Conservation (phyloP, 805 yeast genomes). For the Danielia reshetovae region DNA sequence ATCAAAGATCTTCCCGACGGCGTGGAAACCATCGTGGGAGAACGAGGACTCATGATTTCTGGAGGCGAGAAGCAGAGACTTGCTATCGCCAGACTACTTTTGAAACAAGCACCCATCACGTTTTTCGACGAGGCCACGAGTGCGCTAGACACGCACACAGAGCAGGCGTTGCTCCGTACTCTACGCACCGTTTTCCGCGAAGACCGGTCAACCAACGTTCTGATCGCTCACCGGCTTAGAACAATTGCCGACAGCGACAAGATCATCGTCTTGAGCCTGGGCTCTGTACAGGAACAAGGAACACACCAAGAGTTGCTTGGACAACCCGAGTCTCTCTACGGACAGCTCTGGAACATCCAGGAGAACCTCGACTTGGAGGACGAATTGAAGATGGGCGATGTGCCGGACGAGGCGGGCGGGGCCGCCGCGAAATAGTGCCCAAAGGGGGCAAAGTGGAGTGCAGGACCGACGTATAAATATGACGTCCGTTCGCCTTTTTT, state of each 20-base stretch:
- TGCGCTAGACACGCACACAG: constrained; percentile 95
- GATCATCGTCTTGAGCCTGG: constrained; percentile 80
- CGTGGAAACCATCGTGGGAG: constrained; percentile 84
- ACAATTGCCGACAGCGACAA: constrained; percentile 93
- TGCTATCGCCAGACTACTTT: constrained; percentile 86
- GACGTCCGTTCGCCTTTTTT: not conserved
- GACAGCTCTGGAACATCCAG: constrained; percentile 87
- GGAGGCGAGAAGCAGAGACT: constrained; percentile 98
- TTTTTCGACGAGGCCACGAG: constrained; percentile 97
- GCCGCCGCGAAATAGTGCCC: not conserved
- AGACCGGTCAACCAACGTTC: constrained; percentile 67
- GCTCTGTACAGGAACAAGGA: constrained; percentile 85
- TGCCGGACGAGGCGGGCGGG: not conserved
- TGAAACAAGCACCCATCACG: constrained; percentile 83
- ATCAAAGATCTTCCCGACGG: constrained; percentile 80
- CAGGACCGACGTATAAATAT: not conserved
- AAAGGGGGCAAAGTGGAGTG: not conserved
- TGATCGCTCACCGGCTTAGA: constrained; percentile 90
- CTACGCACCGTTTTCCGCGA: constrained; percentile 60
- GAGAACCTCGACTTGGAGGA: constrained; percentile 62
- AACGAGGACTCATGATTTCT: constrained; percentile 96
- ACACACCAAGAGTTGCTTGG: constrained; percentile 62
- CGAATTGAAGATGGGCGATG: constrained; percentile 4
- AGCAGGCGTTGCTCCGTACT: constrained; percentile 74
- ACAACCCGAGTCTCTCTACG: constrained; percentile 59